These are phyloP conservation scores for Biscogniauxia marginata DNA, from an alignment of 2,329 filamentous ascomycete genomes.

Conservation along the genomic window DNA sequence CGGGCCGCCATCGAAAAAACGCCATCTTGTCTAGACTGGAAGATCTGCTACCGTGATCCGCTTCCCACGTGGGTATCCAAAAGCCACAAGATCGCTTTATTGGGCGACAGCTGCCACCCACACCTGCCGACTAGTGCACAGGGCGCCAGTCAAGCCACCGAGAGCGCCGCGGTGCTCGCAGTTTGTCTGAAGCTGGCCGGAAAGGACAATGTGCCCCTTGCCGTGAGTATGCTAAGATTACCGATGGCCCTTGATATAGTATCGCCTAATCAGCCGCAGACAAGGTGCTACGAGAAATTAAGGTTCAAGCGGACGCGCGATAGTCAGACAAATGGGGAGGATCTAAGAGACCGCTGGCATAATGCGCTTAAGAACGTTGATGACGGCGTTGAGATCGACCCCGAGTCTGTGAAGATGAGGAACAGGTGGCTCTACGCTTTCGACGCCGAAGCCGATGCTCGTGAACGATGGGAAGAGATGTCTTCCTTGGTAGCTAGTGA, in stretches of 20 bases:
- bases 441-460: conserved; percentile 44
- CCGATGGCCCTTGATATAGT: background rate
- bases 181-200: conserved; percentile 43
- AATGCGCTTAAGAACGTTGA: conserved; percentile 41
- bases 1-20: conserved; percentile 45
- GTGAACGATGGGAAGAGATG: conserved; percentile 41
- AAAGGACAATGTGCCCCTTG: conserved; percentile 39
- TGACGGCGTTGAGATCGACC: conserved; percentile 42
- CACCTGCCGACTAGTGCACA: conserved; percentile 54
- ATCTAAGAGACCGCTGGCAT: conserved; percentile 44
- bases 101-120: conserved; percentile 54
- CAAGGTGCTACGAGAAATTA: conserved; percentile 43
- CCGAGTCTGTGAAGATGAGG: conserved; percentile 45
- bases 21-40: conserved; percentile 50
- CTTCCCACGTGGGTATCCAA: conserved; percentile 50
- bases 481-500: conserved; percentile 37
- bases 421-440: conserved; percentile 48
- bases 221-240: conserved; percentile 26
- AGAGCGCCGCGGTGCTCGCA: conserved; percentile 48
- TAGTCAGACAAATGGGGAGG: conserved; percentile 44
- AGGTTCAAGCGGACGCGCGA: conserved; percentile 39
- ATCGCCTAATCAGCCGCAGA: conserved; percentile 28
- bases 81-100: conserved; percentile 48
- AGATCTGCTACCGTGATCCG: conserved; percentile 53
- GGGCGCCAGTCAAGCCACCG: conserved; percentile 53